Percentiles rank a stretch among this genome's conserved stretches.
phyloP scores from a whole-genome alignment of 768 basidiomycete genomes.

The Clitopilus hobsonii region DNA sequence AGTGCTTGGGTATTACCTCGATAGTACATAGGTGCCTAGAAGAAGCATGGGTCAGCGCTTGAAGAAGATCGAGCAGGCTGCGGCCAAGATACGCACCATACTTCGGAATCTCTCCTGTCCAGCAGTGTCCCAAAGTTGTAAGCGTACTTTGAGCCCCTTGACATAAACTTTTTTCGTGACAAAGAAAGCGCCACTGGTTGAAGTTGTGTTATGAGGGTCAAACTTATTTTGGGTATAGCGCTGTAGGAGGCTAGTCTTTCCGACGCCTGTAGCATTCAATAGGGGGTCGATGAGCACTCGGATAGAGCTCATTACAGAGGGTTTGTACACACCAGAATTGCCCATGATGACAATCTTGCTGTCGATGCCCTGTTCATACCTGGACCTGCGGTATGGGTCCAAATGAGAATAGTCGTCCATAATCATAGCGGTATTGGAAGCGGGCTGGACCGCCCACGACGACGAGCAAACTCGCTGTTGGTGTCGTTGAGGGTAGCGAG shows the following conservation, averaged over 20 bases:
- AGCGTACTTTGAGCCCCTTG: constrained; percentile 79
- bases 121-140: constrained; percentile 91
- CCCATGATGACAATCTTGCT: constrained; percentile 96
- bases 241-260: constrained; percentile 88
- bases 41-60: constrained; percentile 11
- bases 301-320: constrained; percentile 7
- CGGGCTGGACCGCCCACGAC: constrained; percentile 13
- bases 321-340: constrained; percentile 43
- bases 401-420: constrained; percentile 58
- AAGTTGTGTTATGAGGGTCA: constrained; percentile 82
- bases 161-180: constrained; percentile 89
- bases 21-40: constrained; percentile 93
- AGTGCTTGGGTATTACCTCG: constrained; percentile 39
- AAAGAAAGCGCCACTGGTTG: constrained; percentile 91
- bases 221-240: constrained; percentile 91
- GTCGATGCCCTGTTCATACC: constrained; percentile 83
- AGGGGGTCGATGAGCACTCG: constrained; percentile 2
- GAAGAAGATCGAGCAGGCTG: constrained; percentile 8
- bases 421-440: constrained; percentile 14
- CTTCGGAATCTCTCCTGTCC: constrained; percentile 91
- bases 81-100: constrained; percentile 53
- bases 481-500: constrained; percentile 11
- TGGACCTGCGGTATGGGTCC: constrained; percentile 63
- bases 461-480: constrained; percentile 12
- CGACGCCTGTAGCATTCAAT: constrained; percentile 55